These are phyloP conservation scores for Cladosporium colombiae DNA, from an alignment of 2,329 filamentous ascomycete genomes.

Conservation along the genomic window DNA sequence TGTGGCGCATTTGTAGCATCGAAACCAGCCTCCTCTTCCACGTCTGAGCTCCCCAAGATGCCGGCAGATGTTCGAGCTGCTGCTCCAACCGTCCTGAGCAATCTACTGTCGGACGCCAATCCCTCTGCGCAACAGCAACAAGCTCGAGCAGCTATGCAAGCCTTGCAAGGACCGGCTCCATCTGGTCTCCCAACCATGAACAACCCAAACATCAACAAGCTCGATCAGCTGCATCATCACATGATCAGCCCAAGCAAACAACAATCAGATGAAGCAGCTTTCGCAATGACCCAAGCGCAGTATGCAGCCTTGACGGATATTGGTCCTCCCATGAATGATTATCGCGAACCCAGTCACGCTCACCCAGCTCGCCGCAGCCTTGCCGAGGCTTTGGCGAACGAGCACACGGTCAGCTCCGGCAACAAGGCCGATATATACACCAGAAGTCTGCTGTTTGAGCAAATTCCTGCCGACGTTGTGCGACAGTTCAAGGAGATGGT, in stretches of 20 bases:
- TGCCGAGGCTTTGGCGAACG: slow-evolving; percentile 74
- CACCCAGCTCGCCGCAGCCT: slow-evolving; percentile 67
- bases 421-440: slow-evolving; percentile 87
- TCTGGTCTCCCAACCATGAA: slow-evolving; percentile 23
- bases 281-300: slow-evolving; percentile 80
- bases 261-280: slow-evolving; percentile 84
- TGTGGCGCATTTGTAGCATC: slow-evolving; percentile 95
- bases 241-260: slow-evolving; percentile 68
- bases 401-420: slow-evolving; percentile 47
- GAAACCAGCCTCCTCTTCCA: slow-evolving; percentile 69
- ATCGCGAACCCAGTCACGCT: slow-evolving; percentile 26
- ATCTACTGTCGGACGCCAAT: slow-evolving; percentile 77
- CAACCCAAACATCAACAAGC: slow-evolving; percentile 26
- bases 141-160: slow-evolving; percentile 9
- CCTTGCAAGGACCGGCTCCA: slow-evolving; percentile 28
- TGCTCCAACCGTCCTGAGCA: slow-evolving; percentile 75
- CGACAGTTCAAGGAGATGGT: slow-evolving; percentile 91
- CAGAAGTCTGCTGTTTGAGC: slow-evolving; percentile 88
- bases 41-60: slow-evolving; percentile 73
- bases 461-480: slow-evolving; percentile 88
- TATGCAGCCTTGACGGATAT: slow-evolving; percentile 81
- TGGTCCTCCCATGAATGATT: slow-evolving; percentile 56
- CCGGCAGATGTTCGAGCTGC: slow-evolving; percentile 79
- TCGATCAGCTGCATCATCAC: slow-evolving; percentile 47
- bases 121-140: slow-evolving; percentile 11